phyloP scores from a whole-genome alignment of 2,329 filamentous ascomycete genomes.

The Epichloe amarillans region DNA sequence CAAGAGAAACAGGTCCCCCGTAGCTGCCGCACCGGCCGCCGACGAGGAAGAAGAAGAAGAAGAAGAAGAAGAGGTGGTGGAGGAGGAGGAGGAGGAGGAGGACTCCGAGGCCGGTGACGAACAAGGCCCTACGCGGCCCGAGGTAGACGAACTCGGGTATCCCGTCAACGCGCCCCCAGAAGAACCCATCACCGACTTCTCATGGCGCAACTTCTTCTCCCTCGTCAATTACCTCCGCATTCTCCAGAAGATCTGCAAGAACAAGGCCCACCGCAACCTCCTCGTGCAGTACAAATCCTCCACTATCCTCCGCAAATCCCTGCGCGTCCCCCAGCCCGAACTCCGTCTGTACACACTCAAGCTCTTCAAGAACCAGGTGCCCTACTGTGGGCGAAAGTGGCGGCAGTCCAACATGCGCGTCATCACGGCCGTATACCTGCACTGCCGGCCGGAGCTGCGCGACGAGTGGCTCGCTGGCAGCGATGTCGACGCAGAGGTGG shows the following conservation, averaged over 20 bases:
- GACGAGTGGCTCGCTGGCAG: conserved; percentile 91
- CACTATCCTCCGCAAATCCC: conserved; percentile 78
- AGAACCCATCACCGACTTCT: conserved; percentile 77
- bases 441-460: conserved; percentile 80
- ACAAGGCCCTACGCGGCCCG: conserved; percentile 30
- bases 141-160: conserved; percentile 80
- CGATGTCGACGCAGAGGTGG: conserved; percentile 86
- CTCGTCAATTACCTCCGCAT: conserved; percentile 90
- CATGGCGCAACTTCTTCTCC: conserved; percentile 88
- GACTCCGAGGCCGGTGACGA: conserved; percentile 18
- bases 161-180: conserved; percentile 57
- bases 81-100: conserved; percentile 14
- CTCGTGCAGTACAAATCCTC: conserved; percentile 93
- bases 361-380: conserved; percentile 96
- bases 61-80: conserved; percentile 7
- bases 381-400: conserved; percentile 97
- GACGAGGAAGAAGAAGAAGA: conserved; percentile 6
- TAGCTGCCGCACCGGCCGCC: conserved; percentile 16
- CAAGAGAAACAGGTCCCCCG: conserved; percentile 39
- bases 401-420: conserved; percentile 96
- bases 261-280: conserved; percentile 88
- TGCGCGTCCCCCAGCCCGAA: conserved; percentile 79
- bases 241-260: conserved; percentile 94
- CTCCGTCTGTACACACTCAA: conserved; percentile 91
- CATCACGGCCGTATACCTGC: conserved; percentile 91